These are phyloP conservation scores for Paraphoma sp. DNA, from an alignment of 2,329 filamentous ascomycete species.

Conservation along the genomic window DNA sequence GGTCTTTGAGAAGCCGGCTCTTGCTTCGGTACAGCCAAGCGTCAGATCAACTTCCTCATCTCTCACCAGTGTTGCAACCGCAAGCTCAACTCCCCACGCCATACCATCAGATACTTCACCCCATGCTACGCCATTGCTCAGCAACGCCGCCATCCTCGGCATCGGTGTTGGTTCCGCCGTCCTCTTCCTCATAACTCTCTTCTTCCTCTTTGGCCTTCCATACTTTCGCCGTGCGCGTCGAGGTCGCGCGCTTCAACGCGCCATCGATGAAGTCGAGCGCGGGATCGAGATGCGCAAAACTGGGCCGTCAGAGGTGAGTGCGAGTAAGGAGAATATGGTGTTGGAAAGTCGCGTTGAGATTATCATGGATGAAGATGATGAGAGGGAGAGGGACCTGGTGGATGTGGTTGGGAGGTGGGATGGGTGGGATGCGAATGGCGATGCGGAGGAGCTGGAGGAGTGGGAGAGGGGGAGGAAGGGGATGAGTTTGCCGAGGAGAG, in stretches of 20 bases:
- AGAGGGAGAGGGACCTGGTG: constrained; percentile 11
- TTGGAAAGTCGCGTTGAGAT: constrained; percentile 34
- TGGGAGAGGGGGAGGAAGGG: constrained; percentile 12
- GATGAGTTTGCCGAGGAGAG: constrained; percentile 26
- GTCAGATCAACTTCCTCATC: background rate
- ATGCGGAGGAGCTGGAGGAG: constrained; percentile 10
- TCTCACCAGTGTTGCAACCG: too few relatives aligned
- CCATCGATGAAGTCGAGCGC: constrained; percentile 27
- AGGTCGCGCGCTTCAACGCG: constrained; percentile 21
- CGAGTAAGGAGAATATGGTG: constrained; percentile 31
- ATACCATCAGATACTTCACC: background rate
- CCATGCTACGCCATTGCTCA: background rate
- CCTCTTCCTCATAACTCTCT: constrained; percentile 10
- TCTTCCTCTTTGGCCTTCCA: constrained; percentile 14
- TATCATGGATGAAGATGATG: constrained; percentile 21
- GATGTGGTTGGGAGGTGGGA: constrained; percentile 10
- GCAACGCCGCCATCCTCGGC: constrained; percentile 8
- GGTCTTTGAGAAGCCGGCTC: background rate
- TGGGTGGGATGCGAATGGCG: constrained; percentile 9
- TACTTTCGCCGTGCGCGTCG: constrained; percentile 25
- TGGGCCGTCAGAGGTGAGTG: background rate
- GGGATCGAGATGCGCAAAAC: constrained; percentile 7
- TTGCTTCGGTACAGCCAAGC: background rate
- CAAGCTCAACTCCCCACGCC: background rate
- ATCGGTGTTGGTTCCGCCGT: constrained; percentile 10